Evolutionary conservation across 352 stramenopile genomes (phyloP).

Genomic region (Plasmopara viticola): DNA sequence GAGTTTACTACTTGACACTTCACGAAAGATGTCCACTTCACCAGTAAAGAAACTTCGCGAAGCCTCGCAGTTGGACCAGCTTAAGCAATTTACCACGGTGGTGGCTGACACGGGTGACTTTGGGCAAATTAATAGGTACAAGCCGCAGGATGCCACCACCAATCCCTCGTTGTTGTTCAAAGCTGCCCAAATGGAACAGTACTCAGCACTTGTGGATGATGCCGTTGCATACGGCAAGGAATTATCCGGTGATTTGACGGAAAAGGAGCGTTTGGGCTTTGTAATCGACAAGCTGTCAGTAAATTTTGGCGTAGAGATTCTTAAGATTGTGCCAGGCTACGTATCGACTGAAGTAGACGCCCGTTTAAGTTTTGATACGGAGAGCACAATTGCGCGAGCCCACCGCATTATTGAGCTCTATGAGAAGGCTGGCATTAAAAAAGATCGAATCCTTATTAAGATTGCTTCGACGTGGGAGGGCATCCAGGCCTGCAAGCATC

Average conservation of each 20-base stretch:
- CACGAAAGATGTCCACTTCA: conserved; percentile 35
- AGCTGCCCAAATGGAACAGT: conserved; percentile 93
- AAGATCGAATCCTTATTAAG: conserved; percentile 97
- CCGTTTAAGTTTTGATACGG: conserved; percentile 94
- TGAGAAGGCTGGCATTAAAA: conserved; percentile 91
- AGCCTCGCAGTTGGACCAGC: conserved; percentile 87
- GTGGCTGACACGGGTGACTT: conserved; percentile 98
- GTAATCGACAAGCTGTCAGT: conserved; percentile 98
- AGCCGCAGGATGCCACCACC: conserved; percentile 97
- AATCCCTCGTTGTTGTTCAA: conserved; percentile 99
- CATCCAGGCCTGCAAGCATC: conserved; percentile 93
- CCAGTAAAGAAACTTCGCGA: conserved; percentile 75
- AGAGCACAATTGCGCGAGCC: conserved; percentile 88
- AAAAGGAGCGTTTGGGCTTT: conserved; percentile 85
- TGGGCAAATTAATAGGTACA: conserved; percentile 86
- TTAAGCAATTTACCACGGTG: conserved; percentile 96
- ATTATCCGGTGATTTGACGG: conserved; percentile 48
- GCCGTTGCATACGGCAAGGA: conserved; percentile 91
- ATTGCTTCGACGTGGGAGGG: conserved; percentile 97
- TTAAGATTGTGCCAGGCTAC: conserved; percentile 95
- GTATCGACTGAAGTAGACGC: conserved; percentile 99
- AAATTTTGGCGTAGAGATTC: conserved; percentile 96
- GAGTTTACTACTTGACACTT: not conserved
- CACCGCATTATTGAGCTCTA: conserved; percentile 97
- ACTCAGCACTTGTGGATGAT: conserved; percentile 93